phyloP scores from a whole-genome alignment of 2,329 filamentous ascomycete genomes.

The Pseudocercospora pini-densiflorae region DNA sequence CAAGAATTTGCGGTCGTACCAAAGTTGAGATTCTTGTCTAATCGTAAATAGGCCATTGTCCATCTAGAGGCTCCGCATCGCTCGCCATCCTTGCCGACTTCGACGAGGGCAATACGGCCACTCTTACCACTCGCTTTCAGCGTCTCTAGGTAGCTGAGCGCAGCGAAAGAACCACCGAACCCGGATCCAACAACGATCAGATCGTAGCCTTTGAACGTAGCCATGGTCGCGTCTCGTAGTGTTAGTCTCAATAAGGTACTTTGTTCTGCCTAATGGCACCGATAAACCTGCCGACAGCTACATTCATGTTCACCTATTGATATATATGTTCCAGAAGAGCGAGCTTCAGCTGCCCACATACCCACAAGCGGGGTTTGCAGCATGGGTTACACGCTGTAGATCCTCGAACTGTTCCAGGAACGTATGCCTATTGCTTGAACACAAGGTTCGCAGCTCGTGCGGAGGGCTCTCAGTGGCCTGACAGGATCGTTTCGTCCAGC shows the following conservation, averaged over 20 bases:
- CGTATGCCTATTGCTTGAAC: conserved; percentile 12
- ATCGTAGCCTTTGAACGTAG: conserved; percentile 42
- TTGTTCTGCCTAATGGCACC: neutral
- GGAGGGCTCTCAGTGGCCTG: conserved; percentile 6
- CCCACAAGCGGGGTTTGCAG: conserved; percentile 23
- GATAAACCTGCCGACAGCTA: neutral
- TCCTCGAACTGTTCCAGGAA: conserved; percentile 21
- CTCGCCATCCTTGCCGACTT: conserved; percentile 46
- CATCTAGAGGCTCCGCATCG: conserved; percentile 47
- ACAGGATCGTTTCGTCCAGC: neutral
- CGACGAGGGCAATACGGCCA: conserved; percentile 46
- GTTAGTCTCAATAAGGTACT: neutral
- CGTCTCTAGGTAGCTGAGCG: conserved; percentile 48
- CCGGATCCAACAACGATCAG: conserved; percentile 48
- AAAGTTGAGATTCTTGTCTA: conserved; percentile 45
- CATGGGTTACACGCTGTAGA: conserved; percentile 18
- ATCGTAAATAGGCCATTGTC: conserved; percentile 49
- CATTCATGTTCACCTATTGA: neutral
- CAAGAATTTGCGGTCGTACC: conserved; percentile 17
- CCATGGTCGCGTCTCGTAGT: conserved; percentile 27
- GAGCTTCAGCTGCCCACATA: conserved; percentile 18
- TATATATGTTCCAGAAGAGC: conserved; percentile 4
- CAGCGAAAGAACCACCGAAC: conserved; percentile 47
- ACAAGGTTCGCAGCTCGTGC: conserved; percentile 3
- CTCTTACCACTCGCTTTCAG: conserved; percentile 42